Conservation (phyloP, 768 basidiomycete genomes). For the Agaricus subrufescens region DNA sequence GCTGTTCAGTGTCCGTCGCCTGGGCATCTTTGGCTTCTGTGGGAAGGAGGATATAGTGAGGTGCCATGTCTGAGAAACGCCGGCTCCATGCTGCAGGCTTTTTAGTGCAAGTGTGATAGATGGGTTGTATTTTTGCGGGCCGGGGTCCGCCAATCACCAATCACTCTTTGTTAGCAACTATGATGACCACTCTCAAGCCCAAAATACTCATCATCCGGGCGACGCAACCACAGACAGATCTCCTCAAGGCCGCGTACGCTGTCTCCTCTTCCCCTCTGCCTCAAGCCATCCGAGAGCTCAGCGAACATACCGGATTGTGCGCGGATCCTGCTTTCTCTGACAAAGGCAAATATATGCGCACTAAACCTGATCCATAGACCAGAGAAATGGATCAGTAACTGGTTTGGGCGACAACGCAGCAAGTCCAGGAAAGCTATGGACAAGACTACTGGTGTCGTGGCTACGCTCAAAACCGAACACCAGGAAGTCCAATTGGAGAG, state of each 20-base stretch:
- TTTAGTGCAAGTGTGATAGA: too few species aligned
- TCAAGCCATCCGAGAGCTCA: constrained; percentile 20
- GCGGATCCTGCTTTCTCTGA: constrained; percentile 11
- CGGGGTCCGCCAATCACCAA: too few species aligned
- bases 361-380: constrained; percentile 16
- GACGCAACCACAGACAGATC: constrained; percentile 17
- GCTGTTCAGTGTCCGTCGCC: neutral
- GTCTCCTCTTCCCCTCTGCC: constrained; percentile 16
- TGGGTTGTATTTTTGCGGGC: too few species aligned
- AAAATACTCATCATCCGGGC: constrained; percentile 19
- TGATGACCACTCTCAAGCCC: neutral
- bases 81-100: too few species aligned
- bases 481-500: neutral
- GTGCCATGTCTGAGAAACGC: neutral
- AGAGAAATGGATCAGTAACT: constrained; percentile 29
- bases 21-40: neutral
- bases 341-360: neutral
- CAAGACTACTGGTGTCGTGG: neutral
- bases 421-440: constrained; percentile 20
- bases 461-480: neutral
- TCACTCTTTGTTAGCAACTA: too few species aligned
- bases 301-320: constrained; percentile 29
- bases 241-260: constrained; percentile 23
- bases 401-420: constrained; percentile 25
- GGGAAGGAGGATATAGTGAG: constrained; percentile 8